A percentile compares a stretch with the other conserved stretches of the same genome.
These are phyloP conservation scores for Botryotinia globosa DNA, from an alignment of 2,329 filamentous ascomycete species.

Conservation along the genomic window DNA sequence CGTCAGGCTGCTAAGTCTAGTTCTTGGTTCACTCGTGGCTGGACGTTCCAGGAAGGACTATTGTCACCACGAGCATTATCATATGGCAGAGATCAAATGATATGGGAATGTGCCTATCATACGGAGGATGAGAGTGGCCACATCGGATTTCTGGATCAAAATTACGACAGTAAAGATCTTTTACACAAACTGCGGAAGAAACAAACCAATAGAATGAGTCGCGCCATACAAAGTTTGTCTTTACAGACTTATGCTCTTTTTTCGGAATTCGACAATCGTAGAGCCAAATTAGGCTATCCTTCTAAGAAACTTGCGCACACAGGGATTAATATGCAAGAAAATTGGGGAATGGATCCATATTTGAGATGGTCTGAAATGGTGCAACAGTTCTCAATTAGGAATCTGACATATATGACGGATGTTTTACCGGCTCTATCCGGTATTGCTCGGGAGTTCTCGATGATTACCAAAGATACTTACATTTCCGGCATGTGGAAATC, in stretches of 20 bases:
- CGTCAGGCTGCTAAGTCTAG: constrained; percentile 14
- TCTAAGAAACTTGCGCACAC: neutral
- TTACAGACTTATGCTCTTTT: neutral
- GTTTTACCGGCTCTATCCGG: constrained; percentile 21
- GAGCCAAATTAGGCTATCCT: constrained; percentile 9
- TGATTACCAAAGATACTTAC: constrained; percentile 23
- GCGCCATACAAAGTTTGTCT: constrained; percentile 4
- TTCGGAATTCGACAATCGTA: neutral
- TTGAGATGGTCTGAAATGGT: constrained; percentile 22
- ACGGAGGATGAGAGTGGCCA: constrained; percentile 20
- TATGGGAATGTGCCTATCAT: constrained; percentile 21
- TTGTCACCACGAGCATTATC: constrained; percentile 17
- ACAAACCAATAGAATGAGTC: constrained; percentile 3
- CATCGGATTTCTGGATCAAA: constrained; percentile 19
- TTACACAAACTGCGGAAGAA: constrained; percentile 21
- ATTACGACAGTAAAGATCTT: constrained; percentile 23
- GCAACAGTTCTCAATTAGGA: constrained; percentile 15
- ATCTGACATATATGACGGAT: constrained; percentile 19
- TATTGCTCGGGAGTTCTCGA: constrained; percentile 19
- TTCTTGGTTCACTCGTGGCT: constrained; percentile 18
- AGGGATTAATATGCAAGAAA: constrained; percentile 13
- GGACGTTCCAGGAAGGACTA: constrained; percentile 18
- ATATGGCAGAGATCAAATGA: constrained; percentile 19
- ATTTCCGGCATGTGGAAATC: constrained; percentile 22
- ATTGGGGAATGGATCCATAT: constrained; percentile 21